Percentiles rank a stretch among this genome's conserved stretches.
Evolutionary conservation across 2,329 filamentous ascomycete genomes (phyloP).

Genomic region (Geosmithia putterillii): DNA sequence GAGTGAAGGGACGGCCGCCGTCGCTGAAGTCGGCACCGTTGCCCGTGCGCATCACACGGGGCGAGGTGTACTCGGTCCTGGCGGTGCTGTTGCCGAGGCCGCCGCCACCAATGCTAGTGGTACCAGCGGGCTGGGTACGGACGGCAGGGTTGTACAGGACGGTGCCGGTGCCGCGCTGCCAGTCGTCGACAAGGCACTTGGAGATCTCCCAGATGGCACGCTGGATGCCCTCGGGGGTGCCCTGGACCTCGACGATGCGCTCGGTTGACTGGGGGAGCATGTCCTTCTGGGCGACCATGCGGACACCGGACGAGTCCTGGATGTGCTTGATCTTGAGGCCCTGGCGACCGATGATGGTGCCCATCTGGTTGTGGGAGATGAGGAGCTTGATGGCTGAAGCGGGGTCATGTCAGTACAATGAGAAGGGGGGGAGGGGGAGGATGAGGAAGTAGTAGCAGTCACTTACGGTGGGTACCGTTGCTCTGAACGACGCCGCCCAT

Average conservation of each 20-base stretch:
- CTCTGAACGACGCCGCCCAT: conserved; percentile 85
- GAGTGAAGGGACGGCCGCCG: conserved; percentile 53
- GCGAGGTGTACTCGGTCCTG: conserved; percentile 39
- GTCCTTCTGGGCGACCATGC: conserved; percentile 99
- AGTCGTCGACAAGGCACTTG: conserved; percentile 96
- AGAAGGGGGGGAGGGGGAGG: not conserved
- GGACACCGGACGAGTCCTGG: conserved; percentile 89
- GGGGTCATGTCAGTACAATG: not conserved
- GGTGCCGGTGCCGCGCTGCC: conserved; percentile 92
- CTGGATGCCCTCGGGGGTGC: conserved; percentile 88
- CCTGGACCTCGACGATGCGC: conserved; percentile 93
- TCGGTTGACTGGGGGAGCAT: conserved; percentile 99
- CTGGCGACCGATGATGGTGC: conserved; percentile 93
- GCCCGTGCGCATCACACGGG: conserved; percentile 84
- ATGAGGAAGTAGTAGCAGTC: not conserved
- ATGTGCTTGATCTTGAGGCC: conserved; percentile 99
- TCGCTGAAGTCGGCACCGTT: conserved; percentile 98
- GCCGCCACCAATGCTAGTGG: conserved; percentile 29
- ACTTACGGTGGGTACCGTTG: conserved; percentile 84
- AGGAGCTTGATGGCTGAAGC: conserved; percentile 80
- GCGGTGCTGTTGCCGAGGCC: conserved; percentile 1
- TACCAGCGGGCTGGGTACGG: conserved; percentile 57
- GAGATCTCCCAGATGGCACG: conserved; percentile 97
- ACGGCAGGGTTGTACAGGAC: conserved; percentile 96
- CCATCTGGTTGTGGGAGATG: conserved; percentile 99